Base-by-base conservation (phyloP, 192 early-diverging fungal genomes). In the Umbelopsis sp. region DNA sequence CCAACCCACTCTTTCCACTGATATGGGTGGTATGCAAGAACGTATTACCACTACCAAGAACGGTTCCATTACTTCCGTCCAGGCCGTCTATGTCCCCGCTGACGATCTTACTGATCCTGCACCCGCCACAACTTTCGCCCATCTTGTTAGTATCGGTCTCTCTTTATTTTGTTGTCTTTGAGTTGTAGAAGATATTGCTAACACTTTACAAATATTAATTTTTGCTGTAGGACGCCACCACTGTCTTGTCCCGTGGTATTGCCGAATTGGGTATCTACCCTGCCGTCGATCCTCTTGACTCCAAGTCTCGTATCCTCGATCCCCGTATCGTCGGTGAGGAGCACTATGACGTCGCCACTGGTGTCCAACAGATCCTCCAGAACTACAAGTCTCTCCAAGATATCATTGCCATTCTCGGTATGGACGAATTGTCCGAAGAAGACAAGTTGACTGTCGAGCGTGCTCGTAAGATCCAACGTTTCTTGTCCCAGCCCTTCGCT, bases 21-120 rank as follows among this genome's bases (percentile, higher is more conserved):
- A 98, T 86, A 98, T 98, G 97, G 97, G 95, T 93, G 86, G 87
- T 78, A 97, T 98, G 95, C 95, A 98, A 90, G 97, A 98, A 85
- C 94, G 97, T 91, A 98, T 98, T 84, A 98, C 97, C 83, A 97
- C 97, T 82, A 98, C 97, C 88, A 98, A 98, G 91, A 97, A 98
- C 91, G 97, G 97, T 80, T 98, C 97, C 73, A 98, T 98, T 80
- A 98, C 97, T 68, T 98, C 97, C 52, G 97, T 98, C 70, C 90
- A 96, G 86, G 96, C 96, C 73, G 94, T 98, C 83, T 96, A 98
- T 84, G 95, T 98, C 80, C 97, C 97, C 69, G 97, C 97, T 83
- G 97, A 98, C 83, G 97, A 98, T 90, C 93, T 98, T 91, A 98
- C 97, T 50, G 97, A 98, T 89, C 97, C 97, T 70, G 97, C 97